These are phyloP conservation scores for Trichoderma citrinoviride DNA, from an alignment of 2,329 filamentous ascomycete genomes.

Conservation along the genomic window DNA sequence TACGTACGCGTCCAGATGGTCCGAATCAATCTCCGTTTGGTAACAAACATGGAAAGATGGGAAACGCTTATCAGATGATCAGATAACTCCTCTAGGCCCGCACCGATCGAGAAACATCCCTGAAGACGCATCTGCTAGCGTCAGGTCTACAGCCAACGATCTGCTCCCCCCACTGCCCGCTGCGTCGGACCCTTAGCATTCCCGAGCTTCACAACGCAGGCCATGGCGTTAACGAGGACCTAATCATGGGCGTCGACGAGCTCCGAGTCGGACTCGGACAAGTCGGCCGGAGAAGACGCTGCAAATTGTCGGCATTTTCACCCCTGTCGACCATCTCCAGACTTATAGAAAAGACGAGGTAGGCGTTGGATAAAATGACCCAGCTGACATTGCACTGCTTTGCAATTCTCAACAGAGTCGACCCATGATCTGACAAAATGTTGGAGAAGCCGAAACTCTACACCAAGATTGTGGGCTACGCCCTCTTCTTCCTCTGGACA, in stretches of 20 bases:
- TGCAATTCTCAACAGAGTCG: neutral
- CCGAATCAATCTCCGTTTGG: too few relatives aligned
- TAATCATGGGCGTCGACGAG: neutral
- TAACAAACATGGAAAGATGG: too few relatives aligned
- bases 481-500: slow-evolving; percentile 27
- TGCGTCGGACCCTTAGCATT: neutral
- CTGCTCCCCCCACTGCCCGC: neutral
- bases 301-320: neutral
- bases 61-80: slow-evolving; percentile 37
- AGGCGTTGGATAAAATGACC: too few relatives aligned
- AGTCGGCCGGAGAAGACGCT: neutral
- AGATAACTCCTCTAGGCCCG: slow-evolving; percentile 29
- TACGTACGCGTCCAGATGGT: too few relatives aligned
- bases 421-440: slow-evolving; percentile 22
- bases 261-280: slow-evolving; percentile 18
- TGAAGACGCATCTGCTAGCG: neutral
- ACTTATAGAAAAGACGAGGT: neutral
- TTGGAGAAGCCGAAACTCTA: slow-evolving; percentile 34
- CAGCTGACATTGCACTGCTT: neutral
- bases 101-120: slow-evolving; percentile 4
- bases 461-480: slow-evolving; percentile 31
- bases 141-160: neutral
- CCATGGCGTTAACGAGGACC: neutral
- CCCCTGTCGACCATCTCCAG: neutral
- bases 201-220: neutral